phyloP scores from a whole-genome alignment of 2,329 filamentous ascomycete species.

The Paracorniculantispora psalliotae region DNA sequence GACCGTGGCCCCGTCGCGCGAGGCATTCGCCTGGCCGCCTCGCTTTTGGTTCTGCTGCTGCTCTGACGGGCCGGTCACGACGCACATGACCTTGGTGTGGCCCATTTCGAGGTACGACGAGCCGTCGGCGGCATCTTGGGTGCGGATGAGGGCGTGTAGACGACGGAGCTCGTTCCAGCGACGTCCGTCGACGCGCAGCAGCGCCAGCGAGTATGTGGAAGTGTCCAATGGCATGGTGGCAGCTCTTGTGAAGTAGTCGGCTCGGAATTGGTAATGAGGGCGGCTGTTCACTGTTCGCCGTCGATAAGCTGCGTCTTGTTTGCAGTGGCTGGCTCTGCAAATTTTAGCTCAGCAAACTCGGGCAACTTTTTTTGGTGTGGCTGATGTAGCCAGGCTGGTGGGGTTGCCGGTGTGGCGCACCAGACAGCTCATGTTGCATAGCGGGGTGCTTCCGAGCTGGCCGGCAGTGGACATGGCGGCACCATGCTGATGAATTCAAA shows the following conservation, averaged over 20 bases:
- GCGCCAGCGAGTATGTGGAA: constrained; percentile 81
- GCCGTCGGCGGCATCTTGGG: constrained; percentile 87
- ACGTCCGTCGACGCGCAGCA: constrained; percentile 75
- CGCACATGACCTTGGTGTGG: constrained; percentile 94
- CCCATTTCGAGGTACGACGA: constrained; percentile 94
- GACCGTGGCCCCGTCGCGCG: constrained; percentile 51
- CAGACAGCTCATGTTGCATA: no score
- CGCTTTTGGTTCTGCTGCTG: constrained; percentile 27
- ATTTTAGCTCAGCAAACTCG: not conserved
- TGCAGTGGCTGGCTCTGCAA: not conserved
- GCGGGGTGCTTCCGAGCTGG: no score
- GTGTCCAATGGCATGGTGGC: constrained; percentile 83
- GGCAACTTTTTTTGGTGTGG: not conserved
- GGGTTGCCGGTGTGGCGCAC: no score
- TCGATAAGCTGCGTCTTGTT: not conserved
- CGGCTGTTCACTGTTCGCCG: not conserved
- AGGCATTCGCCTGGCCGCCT: constrained; percentile 39
- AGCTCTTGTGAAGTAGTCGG: no score
- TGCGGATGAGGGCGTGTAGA: constrained; percentile 82
- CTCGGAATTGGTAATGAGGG: not conserved
- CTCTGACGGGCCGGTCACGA: constrained; percentile 81
- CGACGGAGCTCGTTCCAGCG: constrained; percentile 96
- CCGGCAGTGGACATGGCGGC: no score
- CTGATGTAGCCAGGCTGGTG: not conserved
- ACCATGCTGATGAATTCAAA: no score